Conservation (phyloP, 768 basidiomycete genomes). For the Pleurotus tuoliensis region DNA sequence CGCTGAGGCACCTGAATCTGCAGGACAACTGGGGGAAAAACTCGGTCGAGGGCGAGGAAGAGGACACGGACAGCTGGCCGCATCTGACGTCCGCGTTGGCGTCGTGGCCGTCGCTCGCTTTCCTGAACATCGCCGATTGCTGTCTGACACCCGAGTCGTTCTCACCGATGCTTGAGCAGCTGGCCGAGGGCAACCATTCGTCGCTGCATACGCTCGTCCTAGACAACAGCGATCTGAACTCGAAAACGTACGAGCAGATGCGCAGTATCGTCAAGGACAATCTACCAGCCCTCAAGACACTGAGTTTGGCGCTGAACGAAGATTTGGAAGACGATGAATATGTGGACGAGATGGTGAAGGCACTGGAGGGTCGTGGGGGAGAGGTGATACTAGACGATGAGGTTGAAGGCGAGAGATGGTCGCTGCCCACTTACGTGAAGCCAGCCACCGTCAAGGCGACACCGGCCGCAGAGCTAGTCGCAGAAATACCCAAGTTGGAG, state of each 20-base stretch:
- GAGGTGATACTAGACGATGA: conserved; percentile 68
- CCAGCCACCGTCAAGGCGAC: conserved; percentile 50
- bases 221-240: conserved; percentile 90
- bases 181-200: conserved; percentile 68
- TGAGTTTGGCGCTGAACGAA: conserved; percentile 93
- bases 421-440: conserved; percentile 32
- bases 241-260: conserved; percentile 61
- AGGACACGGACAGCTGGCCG: conserved; percentile 16
- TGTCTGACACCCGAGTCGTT: conserved; percentile 82
- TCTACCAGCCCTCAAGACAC: conserved; percentile 50
- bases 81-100: conserved; percentile 37
- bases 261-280: conserved; percentile 61
- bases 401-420: conserved; percentile 69
- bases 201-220: conserved; percentile 75
- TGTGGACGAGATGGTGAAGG: conserved; percentile 47
- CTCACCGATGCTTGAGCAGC: conserved; percentile 58
- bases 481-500: not conserved
- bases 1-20: conserved; percentile 77
- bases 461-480: conserved; percentile 19
- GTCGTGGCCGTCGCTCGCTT: conserved; percentile 66
- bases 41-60: conserved; percentile 56
- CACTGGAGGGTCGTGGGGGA: conserved; percentile 63
- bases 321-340: conserved; percentile 72
- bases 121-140: conserved; percentile 92
- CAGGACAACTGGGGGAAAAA: conserved; percentile 74